Percentiles rank a stretch among this genome's conserved stretches.
Conservation (phyloP, 176 grass and related monocot genomes). For the Dendrocalamus sinicus region DNA sequence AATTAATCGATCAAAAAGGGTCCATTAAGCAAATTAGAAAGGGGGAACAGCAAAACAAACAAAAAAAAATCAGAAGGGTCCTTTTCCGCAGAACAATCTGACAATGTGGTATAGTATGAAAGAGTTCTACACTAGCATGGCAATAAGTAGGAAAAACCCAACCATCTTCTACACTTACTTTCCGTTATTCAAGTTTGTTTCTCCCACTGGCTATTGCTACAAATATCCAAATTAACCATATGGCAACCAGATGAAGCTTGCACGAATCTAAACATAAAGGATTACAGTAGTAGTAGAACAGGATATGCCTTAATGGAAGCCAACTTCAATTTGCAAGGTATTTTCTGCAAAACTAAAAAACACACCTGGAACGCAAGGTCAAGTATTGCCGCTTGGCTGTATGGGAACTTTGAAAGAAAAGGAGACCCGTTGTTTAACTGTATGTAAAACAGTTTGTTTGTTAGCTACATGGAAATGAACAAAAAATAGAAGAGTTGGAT, state of each 20-base stretch:
- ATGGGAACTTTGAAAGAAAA: conserved; percentile 90
- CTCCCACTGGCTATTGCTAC: background rate
- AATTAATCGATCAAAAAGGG: conserved; percentile 14
- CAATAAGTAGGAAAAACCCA: conserved; percentile 25
- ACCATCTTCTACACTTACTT: background rate
- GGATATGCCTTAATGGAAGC: background rate
- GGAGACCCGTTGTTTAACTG: conserved; percentile 78
- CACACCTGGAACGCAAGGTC: conserved; percentile 87
- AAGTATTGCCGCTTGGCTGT: conserved; percentile 77
- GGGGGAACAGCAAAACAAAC: conserved; percentile 8
- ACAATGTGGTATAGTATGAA: background rate
- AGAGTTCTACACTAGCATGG: background rate
- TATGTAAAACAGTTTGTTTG: conserved; percentile 39
- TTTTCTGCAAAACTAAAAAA: conserved; percentile 27
- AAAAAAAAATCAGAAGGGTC: conserved; percentile 5
- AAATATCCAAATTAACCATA: conserved; percentile 13
- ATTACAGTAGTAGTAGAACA: conserved; percentile 5
- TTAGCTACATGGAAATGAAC: conserved; percentile 32
- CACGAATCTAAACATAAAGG: conserved; percentile 5
- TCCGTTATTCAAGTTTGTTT: background rate
- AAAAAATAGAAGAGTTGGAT: background rate
- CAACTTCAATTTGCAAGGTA: conserved; percentile 38
- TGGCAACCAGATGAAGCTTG: background rate
- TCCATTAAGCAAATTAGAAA: conserved; percentile 14
- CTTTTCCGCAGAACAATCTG: background rate